Base-by-base conservation (phyloP, 768 basidiomycete species). In the Mycena albidolilacea region DNA sequence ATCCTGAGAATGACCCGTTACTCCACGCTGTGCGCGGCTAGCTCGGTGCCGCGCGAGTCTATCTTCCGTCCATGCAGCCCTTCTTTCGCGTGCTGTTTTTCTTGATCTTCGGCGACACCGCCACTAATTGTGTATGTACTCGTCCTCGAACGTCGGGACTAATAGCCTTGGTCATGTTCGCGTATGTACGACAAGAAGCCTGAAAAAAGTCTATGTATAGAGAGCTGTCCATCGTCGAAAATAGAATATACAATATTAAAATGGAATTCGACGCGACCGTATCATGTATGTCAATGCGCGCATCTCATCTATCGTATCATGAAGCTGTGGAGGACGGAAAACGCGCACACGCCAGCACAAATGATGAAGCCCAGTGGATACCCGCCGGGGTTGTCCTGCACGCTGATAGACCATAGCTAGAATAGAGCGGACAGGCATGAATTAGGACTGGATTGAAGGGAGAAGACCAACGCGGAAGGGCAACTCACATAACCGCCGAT, bases 401-500 rank as follows among this genome's bases (percentile, higher is more conserved):
- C 90, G 76, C 93, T 93, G 38, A 85, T 81, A 0, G 93, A 89
- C 93, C 95, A 96, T 23, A 95, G 84, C 92, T 94, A 77, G 43
- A 19, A 48, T 94, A 78, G 43, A 19, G 63, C 3, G 43, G 15
- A 64, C 10, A 38, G 37, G 35, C 39, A 43, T 17, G 3, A 54
- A 77, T 64, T 35, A 64, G 43, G n/a, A 46, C 70, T 4, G 66
- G 60, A 60, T 68, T 37, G 38, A 75, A 57, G 41, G 21, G 35
- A 23, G 21, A 21, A 54, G 30, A 78, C 63, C 63, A 38, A 69
- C 9, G 48, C 12, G 17, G 17, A 48, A 7, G 19, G 7, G 7
- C 48, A 50, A 84, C 91, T 79, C 79, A 95, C 95, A 80, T 92
- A 93, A 55, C 95, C 95, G 59, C 95, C 95, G 19, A 95, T 85